Evolutionary conservation across 2,329 filamentous ascomycete genomes (phyloP).

Genomic region (Hymenoscyphus repandus): DNA sequence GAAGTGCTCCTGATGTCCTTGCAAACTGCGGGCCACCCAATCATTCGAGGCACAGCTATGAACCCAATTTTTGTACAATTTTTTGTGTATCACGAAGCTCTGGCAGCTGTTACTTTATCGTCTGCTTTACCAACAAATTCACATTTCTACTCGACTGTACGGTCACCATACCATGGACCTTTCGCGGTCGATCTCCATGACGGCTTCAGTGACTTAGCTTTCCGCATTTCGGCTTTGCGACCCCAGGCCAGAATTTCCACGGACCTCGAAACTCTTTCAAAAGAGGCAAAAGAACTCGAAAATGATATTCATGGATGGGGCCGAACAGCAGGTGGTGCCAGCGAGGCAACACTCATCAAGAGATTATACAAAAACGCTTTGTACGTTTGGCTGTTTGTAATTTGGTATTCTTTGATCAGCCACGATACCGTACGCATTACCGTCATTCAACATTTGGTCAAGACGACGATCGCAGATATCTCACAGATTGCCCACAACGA

Average conservation of each 20-base stretch:
- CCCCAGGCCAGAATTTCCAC: conserved; percentile 1
- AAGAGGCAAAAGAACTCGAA: conserved; percentile 13
- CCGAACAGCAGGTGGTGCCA: background rate
- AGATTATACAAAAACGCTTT: conserved; percentile 17
- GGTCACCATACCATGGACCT: background rate
- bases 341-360: conserved; percentile 7
- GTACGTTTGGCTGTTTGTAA: conserved; percentile 21
- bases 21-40: background rate
- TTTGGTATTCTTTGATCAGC: conserved; percentile 1
- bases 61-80: conserved; percentile 22
- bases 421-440: conserved; percentile 6
- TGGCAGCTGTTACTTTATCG: conserved; percentile 17
- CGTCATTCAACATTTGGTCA: conserved; percentile 12
- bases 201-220: conserved; percentile 16
- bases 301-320: conserved; percentile 17
- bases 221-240: conserved; percentile 17
- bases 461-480: conserved; percentile 9
- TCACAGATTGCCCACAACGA: conserved; percentile 13
- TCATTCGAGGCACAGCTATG: conserved; percentile 9
- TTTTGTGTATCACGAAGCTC: conserved; percentile 20
- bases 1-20: conserved; percentile 9
- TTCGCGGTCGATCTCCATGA: conserved; percentile 16
- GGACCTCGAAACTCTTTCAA: conserved; percentile 5
- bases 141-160: conserved; percentile 1
- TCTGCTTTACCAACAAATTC: conserved; percentile 1